Evolutionary conservation across 2,329 filamentous ascomycete genomes (phyloP).

Genomic region (Aspergillus fijiensis): DNA sequence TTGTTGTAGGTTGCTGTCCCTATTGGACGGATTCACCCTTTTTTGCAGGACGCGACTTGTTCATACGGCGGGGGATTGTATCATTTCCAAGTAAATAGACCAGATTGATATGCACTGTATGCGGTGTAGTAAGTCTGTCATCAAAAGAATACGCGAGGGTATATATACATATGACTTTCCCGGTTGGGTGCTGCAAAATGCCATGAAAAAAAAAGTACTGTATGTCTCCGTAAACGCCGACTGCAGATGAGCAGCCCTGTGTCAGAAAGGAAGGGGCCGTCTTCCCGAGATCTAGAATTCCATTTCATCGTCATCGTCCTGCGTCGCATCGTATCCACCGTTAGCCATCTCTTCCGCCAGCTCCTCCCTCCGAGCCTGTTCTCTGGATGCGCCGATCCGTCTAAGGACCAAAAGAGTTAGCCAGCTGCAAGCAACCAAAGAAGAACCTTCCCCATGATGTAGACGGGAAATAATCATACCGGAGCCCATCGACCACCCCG

Average conservation of each 20-base stretch:
- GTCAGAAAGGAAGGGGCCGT: slow-evolving; percentile 12
- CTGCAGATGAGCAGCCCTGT: slow-evolving; percentile 2
- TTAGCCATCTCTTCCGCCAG: slow-evolving; percentile 66
- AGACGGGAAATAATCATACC: slow-evolving; percentile 37
- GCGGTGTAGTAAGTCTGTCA: neutral
- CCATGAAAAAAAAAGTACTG: slow-evolving; percentile 10
- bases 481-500: slow-evolving; percentile 81
- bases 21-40: neutral
- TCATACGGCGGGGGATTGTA: neutral
- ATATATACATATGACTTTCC: slow-evolving; percentile 36
- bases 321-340: slow-evolving; percentile 46
- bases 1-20: neutral
- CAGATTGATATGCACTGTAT: neutral
- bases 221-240: slow-evolving; percentile 28
- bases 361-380: slow-evolving; percentile 73
- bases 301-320: slow-evolving; percentile 60
- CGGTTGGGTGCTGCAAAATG: slow-evolving; percentile 10
- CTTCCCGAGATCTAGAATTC: slow-evolving; percentile 36
- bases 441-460: neutral
- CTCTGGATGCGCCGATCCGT: slow-evolving; percentile 76
- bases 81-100: neutral
- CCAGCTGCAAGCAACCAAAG: neutral
- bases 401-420: slow-evolving; percentile 40
- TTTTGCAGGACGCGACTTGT: neutral
- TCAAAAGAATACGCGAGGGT: slow-evolving; percentile 30